Evolutionary conservation across 2,329 filamentous ascomycete genomes (phyloP).

Genomic region (Helminthosporium solani): DNA sequence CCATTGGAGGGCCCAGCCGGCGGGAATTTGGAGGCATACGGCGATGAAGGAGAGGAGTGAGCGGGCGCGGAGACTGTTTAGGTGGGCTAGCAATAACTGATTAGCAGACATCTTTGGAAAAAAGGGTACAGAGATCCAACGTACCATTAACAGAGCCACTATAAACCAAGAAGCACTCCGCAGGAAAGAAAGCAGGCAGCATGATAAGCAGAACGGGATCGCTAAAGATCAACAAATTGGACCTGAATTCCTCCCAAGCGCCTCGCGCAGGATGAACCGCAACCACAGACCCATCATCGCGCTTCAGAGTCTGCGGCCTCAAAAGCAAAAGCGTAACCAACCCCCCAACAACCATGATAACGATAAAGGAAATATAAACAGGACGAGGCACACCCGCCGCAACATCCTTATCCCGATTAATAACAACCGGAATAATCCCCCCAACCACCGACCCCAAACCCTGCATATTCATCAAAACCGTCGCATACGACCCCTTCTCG

Average conservation of each 20-base stretch:
- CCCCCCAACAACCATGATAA: slow-evolving; percentile 31
- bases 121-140: neutral
- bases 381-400: slow-evolving; percentile 30
- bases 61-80: slow-evolving; percentile 30
- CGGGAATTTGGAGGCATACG: slow-evolving; percentile 31
- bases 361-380: slow-evolving; percentile 34
- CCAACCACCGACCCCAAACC: slow-evolving; percentile 30
- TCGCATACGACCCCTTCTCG: slow-evolving; percentile 32
- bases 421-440: slow-evolving; percentile 35
- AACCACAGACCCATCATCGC: slow-evolving; percentile 33
- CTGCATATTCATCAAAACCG: slow-evolving; percentile 35
- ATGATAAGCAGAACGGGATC: slow-evolving; percentile 31
- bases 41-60: slow-evolving; percentile 32
- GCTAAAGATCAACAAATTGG: slow-evolving; percentile 29
- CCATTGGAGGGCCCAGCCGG: slow-evolving; percentile 32
- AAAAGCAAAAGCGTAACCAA: slow-evolving; percentile 25
- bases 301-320: slow-evolving; percentile 28
- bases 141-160: slow-evolving; percentile 37
- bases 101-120: neutral
- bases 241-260: slow-evolving; percentile 27
- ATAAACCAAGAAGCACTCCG: slow-evolving; percentile 33
- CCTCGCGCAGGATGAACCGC: slow-evolving; percentile 28
- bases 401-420: slow-evolving; percentile 30
- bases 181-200: slow-evolving; percentile 31
- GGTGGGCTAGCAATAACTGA: slow-evolving; percentile 17